Base-by-base conservation (phyloP, 2,329 filamentous ascomycete genomes). In the Paecilomyces niveus region DNA sequence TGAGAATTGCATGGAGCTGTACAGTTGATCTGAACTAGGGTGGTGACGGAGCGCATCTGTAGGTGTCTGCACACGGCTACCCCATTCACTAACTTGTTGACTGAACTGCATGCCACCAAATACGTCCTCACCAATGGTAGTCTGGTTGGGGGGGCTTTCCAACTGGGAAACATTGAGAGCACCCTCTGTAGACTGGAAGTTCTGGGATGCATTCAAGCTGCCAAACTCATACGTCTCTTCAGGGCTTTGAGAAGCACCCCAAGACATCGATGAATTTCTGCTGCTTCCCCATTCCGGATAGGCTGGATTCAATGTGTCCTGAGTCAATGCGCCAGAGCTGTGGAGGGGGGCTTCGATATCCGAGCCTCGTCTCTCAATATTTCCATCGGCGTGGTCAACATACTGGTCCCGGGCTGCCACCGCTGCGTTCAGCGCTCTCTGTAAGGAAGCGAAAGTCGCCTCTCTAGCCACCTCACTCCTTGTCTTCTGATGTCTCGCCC, bases 401-500 rank as follows among this genome's bases (percentile, higher is more conserved):
- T 70, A 73, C 26, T 70, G 66, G 33, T 68, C 68, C 22, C 72
- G 72, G 54, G 73, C 74, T 53, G 74, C 73, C 57, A 73, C 73
- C 10, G 75, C 74, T 45, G 74, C 73, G 58, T 72, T 73, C 54
- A 78, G 67, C n/a, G 75, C 74, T 58, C 76, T 67, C 62, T 78
- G 76, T 53, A 78, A 64, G n/a, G 76, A 78, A 9, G 72, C 73
- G 63, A 76, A 76, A 15, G 73, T 76, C 49, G 74, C 73, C 59
- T 76, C 74, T 15, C 74, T 72, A 32, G 70, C 68, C 7, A 71
- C 68, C 54, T 76, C 74, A 56, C 70, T 75, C 53, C 67, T 67
- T 24, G 72, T 69, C 55, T 75, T 74, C 35, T 71, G 69, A 57
- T 75, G 71, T 58, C 70, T 74, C 54, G 63, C 66, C 6, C 65